Evolutionary conservation across 225 moss, liverwort and hornwort species (phyloP).

Genomic region (Sphagnum contortum): DNA sequence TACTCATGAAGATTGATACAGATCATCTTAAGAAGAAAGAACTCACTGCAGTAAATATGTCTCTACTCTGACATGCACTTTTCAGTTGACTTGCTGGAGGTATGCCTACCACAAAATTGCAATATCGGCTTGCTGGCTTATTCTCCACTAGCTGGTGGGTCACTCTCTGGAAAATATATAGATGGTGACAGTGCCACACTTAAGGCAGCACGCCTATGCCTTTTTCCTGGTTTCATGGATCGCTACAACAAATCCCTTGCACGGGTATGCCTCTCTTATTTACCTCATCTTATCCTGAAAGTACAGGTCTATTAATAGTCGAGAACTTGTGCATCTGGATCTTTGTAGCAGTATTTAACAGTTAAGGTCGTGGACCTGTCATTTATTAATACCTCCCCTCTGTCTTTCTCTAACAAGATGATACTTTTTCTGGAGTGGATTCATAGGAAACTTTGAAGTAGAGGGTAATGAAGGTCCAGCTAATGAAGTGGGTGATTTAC

Average conservation of each 20-base stretch:
- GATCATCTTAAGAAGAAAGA: too few relatives aligned
- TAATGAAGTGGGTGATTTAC: background rate
- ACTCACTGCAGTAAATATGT: too few relatives aligned
- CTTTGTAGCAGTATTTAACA: too few relatives aligned
- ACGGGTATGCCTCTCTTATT: constrained; percentile 27
- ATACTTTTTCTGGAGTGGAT: background rate
- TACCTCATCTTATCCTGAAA: too few relatives aligned
- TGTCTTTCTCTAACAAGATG: background rate
- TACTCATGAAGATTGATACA: too few relatives aligned
- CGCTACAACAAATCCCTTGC: constrained; percentile 60
- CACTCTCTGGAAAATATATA: constrained; percentile 62
- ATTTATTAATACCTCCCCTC: background rate
- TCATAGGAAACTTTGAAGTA: background rate
- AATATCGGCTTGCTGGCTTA: constrained; percentile 76
- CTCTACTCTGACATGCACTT: too few relatives aligned
- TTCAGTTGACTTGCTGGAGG: constrained; percentile 75
- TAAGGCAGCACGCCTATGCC: constrained; percentile 29
- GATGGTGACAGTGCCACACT: constrained; percentile 9
- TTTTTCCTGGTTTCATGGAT: constrained; percentile 71
- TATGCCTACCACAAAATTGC: constrained; percentile 55
- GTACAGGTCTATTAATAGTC: too few relatives aligned
- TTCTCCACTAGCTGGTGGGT: constrained; percentile 78
- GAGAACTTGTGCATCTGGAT: too few relatives aligned
- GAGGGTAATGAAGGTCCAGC: background rate
- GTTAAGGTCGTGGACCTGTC: too few relatives aligned